phyloP scores from a whole-genome alignment of 2,329 filamentous ascomycete species.

The Fusarium kyushuense region DNA sequence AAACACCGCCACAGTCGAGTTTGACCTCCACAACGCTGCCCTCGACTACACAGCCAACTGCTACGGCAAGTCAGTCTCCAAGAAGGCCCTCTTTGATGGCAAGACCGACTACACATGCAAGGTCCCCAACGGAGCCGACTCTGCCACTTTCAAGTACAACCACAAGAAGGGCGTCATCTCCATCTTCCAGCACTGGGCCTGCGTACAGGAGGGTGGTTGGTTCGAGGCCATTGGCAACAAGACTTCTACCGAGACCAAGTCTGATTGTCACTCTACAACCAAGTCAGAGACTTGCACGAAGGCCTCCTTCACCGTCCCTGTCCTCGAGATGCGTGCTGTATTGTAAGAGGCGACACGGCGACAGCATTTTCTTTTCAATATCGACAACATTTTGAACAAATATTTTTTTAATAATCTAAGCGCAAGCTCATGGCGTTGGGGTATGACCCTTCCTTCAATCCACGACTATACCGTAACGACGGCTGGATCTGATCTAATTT shows the following conservation, averaged over 20 bases:
- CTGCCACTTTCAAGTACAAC: constrained; percentile 59
- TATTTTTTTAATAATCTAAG: constrained; percentile 34
- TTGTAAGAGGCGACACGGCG: constrained; percentile 28
- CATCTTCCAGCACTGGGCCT: constrained; percentile 64
- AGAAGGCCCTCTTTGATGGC: constrained; percentile 63
- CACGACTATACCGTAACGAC: constrained; percentile 43
- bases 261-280: constrained; percentile 15
- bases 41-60: constrained; percentile 57
- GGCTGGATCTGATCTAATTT: constrained; percentile 39
- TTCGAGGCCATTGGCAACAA: constrained; percentile 49
- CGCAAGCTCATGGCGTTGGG: constrained; percentile 39
- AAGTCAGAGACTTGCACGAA: constrained; percentile 50
- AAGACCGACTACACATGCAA: constrained; percentile 59
- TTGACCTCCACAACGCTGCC: constrained; percentile 62
- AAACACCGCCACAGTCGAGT: constrained; percentile 59
- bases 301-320: constrained; percentile 42
- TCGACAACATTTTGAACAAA: constrained; percentile 8
- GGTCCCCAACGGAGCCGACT: constrained; percentile 45
- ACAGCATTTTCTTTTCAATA: constrained; percentile 3
- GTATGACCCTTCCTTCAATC: constrained; percentile 36
- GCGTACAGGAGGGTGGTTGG: constrained; percentile 55
- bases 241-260: constrained; percentile 43
- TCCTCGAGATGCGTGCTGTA: constrained; percentile 49
- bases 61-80: constrained; percentile 54
- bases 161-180: constrained; percentile 53